Evolutionary conservation across 306 rosid species (phyloP), one percentile per base, ranked within the genome.

Genomic region (Castanopsis chinensis): DNA sequence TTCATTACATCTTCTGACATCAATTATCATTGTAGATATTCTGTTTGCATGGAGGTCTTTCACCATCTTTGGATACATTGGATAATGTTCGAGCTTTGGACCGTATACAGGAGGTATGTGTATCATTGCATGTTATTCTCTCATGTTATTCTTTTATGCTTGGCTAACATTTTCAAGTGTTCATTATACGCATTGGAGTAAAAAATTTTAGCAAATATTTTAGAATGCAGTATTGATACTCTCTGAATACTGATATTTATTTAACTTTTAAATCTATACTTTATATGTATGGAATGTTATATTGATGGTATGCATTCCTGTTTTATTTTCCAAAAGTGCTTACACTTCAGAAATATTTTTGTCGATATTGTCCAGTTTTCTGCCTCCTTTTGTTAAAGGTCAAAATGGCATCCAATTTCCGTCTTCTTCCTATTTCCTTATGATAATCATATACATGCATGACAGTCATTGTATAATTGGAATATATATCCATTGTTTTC

Each of bases 31-130:
- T 74, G 25, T 86, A 94, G 98, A 87, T 92, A 75, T 94, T 94
- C 91, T 94, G 98, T 83, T 91, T 94, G 91, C 98, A 94, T 74
- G 98, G 98, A 71, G 98, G 98, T 73, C 97, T 94, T 72, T 94
- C 98, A 53, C 98, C 98, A 63, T 94, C 98, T 72, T 83, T 94
- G 89, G 98, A 94, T 81, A 94, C 98, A 21, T 84, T 94, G 85
- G 98, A 94, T 83, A 94, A 94, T 77, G 91, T 94, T 35, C 92
- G 97, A 55, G 91, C 98, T 35, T 86, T 94, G 89, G 98, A 94
- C 73, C 98, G 98, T 65, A 87, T 92, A 85, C 98, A 94, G 75
- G 98, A 94, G 97, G 98, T 92, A 76, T 71, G 86, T 69, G 63
- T 74, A 79, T 69, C 57, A 63, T 68, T 51, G 72, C 52, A 7